These are phyloP conservation scores for Plectosphaerella sp. DNA, from an alignment of 2,329 filamentous ascomycete genomes.

Conservation along the genomic window DNA sequence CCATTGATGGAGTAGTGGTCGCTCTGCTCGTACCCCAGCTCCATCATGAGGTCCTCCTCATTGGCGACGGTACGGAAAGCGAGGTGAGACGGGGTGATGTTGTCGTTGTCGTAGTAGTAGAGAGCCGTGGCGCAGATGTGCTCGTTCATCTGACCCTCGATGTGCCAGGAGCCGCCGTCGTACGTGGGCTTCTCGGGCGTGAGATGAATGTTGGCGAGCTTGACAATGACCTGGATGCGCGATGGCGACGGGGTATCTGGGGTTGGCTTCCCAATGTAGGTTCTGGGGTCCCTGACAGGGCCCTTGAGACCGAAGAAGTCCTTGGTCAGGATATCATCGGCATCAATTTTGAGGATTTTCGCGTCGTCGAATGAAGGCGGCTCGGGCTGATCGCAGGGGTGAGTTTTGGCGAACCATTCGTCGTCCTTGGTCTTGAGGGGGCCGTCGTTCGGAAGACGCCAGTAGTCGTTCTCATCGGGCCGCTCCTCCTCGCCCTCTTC, in stretches of 20 bases:
- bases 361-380: not conserved
- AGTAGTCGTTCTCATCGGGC: slow-evolving; percentile 11
- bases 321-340: slow-evolving; percentile 6
- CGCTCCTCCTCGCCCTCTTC: slow-evolving; percentile 18
- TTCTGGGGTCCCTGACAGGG: too few relatives aligned
- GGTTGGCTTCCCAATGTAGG: too few relatives aligned
- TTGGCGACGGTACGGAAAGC: slow-evolving; percentile 41
- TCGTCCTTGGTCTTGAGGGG: slow-evolving; percentile 9
- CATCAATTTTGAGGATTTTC: not conserved
- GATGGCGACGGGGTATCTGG: too few relatives aligned
- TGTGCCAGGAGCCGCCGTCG: slow-evolving; percentile 48
- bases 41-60: slow-evolving; percentile 16
- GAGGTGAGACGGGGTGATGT: slow-evolving; percentile 49
- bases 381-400: slow-evolving; percentile 14
- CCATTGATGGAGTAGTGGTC: slow-evolving; percentile 27
- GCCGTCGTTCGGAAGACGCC: slow-evolving; percentile 11
- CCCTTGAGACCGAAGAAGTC: slow-evolving; percentile 7
- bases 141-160: slow-evolving; percentile 56
- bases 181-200: slow-evolving; percentile 53
- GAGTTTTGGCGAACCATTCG: slow-evolving; percentile 22
- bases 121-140: slow-evolving; percentile 59
- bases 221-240: slow-evolving; percentile 58
- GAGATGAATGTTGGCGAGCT: slow-evolving; percentile 57
- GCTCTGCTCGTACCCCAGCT: slow-evolving; percentile 23
- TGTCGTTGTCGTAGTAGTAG: slow-evolving; percentile 57